These are phyloP conservation scores for Fusarium sp. DNA, from an alignment of 2,329 filamentous ascomycete species.

Conservation along the genomic window DNA sequence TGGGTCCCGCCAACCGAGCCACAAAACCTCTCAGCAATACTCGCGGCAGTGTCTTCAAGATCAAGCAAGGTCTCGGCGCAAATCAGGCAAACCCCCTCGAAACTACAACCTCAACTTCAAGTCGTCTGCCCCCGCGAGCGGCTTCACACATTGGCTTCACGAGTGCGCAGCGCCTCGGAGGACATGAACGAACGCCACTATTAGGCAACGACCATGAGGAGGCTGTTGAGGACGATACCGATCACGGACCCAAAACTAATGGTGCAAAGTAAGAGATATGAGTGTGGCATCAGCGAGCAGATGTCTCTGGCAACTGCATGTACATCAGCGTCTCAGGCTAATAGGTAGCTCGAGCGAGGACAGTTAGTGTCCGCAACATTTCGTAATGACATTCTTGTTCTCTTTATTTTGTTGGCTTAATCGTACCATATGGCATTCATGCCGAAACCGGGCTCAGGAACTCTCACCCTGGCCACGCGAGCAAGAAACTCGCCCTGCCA, in stretches of 20 bases:
- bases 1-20: slow-evolving; percentile 76
- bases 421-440: slow-evolving; percentile 99
- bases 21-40: slow-evolving; percentile 71
- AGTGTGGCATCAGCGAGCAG: not conserved
- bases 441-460: slow-evolving; percentile 89
- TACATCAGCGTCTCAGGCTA: not conserved
- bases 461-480: slow-evolving; percentile 79
- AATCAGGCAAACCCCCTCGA: slow-evolving; percentile 20
- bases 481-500: slow-evolving; percentile 86
- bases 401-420: slow-evolving; percentile 28
- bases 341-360: not conserved
- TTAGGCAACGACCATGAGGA: slow-evolving; percentile 41
- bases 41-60: slow-evolving; percentile 73
- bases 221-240: slow-evolving; percentile 27
- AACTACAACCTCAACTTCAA: slow-evolving; percentile 31
- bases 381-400: slow-evolving; percentile 4
- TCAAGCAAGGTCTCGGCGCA: slow-evolving; percentile 62
- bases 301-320: not conserved
- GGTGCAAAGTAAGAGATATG: slow-evolving; percentile 31
- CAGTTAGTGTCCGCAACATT: slow-evolving; percentile 16
- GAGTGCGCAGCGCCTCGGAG: slow-evolving; percentile 12
- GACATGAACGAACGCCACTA: slow-evolving; percentile 48
- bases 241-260: slow-evolving; percentile 33
- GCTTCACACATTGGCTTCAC: slow-evolving; percentile 39
- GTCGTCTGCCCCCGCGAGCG: slow-evolving; percentile 36